Conservation (phyloP, 768 basidiomycete species). For the Rhizopogon vulgaris region DNA sequence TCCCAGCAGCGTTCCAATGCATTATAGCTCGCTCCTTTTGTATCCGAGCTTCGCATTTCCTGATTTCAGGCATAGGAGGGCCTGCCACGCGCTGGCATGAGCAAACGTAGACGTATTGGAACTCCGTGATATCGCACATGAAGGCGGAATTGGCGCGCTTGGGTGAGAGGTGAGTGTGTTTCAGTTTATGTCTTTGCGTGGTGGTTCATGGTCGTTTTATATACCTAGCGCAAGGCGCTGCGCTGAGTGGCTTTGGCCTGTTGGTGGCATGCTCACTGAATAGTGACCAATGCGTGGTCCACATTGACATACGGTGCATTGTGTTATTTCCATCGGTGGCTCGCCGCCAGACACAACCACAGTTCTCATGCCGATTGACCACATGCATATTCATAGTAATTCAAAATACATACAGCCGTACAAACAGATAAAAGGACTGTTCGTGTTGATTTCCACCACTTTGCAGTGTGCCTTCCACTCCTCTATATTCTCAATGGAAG, state of each 20-base stretch:
- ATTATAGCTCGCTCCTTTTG: neutral
- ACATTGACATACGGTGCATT: neutral
- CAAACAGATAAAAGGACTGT: neutral
- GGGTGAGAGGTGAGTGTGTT: neutral
- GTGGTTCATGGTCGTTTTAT: neutral
- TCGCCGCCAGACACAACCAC: neutral
- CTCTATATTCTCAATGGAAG: neutral
- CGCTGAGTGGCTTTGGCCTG: neutral
- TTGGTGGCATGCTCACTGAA: neutral
- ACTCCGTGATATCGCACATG: neutral
- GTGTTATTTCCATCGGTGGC: neutral
- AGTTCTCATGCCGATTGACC: neutral
- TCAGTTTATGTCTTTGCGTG: neutral
- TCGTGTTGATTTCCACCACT: neutral
- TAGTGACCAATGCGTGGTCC: neutral
- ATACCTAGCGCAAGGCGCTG: neutral
- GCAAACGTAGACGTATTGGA: neutral
- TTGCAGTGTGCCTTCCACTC: neutral
- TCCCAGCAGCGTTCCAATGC: neutral
- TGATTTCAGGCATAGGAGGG: neutral
- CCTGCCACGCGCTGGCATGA: neutral
- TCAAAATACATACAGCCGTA: too few species aligned
- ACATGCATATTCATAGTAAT: neutral
- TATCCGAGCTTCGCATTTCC: neutral
- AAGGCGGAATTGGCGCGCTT: neutral